A percentile compares a stretch with the other conserved stretches of the same genome.
Conservation (phyloP, 371 early-diverging fungal species). For the Mucor indicus region DNA sequence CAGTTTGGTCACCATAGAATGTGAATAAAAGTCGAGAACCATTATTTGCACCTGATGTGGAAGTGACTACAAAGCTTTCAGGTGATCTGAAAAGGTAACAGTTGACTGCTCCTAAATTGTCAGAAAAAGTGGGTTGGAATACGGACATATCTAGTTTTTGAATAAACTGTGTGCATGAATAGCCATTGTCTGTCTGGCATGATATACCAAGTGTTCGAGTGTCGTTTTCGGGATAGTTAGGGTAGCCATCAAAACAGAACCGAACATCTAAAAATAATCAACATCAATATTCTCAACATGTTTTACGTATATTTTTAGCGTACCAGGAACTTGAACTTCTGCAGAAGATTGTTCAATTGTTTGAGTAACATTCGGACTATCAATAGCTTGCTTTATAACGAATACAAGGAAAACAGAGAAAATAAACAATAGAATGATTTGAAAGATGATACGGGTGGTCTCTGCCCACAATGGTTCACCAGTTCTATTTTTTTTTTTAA, state of each 20-base stretch:
- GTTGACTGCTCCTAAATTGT: conserved; percentile 36
- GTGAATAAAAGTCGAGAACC: conserved; percentile 40
- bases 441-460: conserved; percentile 38
- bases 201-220: conserved; percentile 24
- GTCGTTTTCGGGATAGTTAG: conserved; percentile 5
- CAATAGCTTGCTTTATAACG: conserved; percentile 41
- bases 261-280: conserved; percentile 27
- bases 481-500: conserved; percentile 27
- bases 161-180: conserved; percentile 27
- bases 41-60: conserved; percentile 43
- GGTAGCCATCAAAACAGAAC: conserved; percentile 48
- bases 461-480: conserved; percentile 54
- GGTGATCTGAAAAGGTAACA: conserved; percentile 43
- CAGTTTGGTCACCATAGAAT: conserved; percentile 31
- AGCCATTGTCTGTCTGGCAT: conserved; percentile 41
- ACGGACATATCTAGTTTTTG: conserved; percentile 29
- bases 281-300: no score
- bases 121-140: conserved; percentile 35
- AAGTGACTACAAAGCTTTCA: conserved; percentile 27
- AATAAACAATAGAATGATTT: conserved; percentile 39
- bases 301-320: neutral
- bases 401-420: conserved; percentile 39
- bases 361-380: conserved; percentile 43
- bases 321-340: conserved; percentile 33
- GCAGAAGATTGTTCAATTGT: conserved; percentile 31